Percentiles rank a stretch among this genome's conserved stretches.
Conservation (phyloP, 805 yeast genomes). For the Aciculoconidium aculeatum region DNA sequence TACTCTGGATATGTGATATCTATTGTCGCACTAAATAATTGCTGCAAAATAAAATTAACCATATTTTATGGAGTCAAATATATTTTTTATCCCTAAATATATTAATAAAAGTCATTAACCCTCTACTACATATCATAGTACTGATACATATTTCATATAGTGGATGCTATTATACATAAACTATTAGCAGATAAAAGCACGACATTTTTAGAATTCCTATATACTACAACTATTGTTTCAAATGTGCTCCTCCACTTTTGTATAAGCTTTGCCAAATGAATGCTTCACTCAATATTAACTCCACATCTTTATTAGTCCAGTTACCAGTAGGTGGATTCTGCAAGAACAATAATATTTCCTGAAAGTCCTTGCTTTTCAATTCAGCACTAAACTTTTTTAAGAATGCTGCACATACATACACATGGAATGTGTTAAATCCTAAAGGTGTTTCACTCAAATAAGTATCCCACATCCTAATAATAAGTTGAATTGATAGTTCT, state of each 20-base stretch:
- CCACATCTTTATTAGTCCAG: constrained; percentile 89
- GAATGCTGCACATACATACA: constrained; percentile 96
- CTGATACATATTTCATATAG: too few species aligned
- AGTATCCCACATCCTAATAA: constrained; percentile 97
- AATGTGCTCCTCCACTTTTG: constrained; percentile 84
- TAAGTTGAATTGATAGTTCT: constrained; percentile 70
- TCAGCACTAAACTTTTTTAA: constrained; percentile 80
- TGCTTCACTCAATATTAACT: constrained; percentile 89
- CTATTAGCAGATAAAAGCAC: too few species aligned
- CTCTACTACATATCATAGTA: too few species aligned
- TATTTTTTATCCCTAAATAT: too few species aligned
- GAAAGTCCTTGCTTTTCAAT: constrained; percentile 82
- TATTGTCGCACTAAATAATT: too few species aligned
- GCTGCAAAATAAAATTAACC: too few species aligned
- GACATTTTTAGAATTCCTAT: too few species aligned
- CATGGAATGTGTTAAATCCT: constrained; percentile 89
- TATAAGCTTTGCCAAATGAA: constrained; percentile 93
- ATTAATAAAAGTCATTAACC: too few species aligned
- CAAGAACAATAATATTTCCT: constrained; percentile 84
- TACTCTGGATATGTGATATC: too few species aligned
- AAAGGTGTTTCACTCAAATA: constrained; percentile 68
- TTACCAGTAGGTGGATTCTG: constrained; percentile 83
- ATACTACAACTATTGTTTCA: too few species aligned
- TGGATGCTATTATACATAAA: too few species aligned
- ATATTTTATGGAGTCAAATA: too few species aligned